These are phyloP conservation scores for Colletotrichum liaoningense DNA, from an alignment of 2,329 filamentous ascomycete species.

Conservation along the genomic window DNA sequence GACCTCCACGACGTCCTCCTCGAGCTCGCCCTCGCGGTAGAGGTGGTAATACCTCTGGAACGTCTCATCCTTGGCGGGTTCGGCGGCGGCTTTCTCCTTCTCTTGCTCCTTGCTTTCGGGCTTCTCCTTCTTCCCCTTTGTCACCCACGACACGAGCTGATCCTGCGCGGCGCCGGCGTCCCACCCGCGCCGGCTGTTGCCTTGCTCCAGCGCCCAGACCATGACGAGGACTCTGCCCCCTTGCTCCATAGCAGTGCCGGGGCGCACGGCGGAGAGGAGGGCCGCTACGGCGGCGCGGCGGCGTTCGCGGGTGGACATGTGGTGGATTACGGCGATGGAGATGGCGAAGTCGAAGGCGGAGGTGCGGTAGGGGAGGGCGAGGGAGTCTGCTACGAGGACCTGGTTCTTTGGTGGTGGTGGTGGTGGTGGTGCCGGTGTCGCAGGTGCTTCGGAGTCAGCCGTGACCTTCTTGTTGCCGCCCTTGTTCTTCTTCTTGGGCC, in stretches of 20 bases:
- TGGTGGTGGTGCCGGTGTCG: background rate
- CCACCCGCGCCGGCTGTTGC: slow-evolving; percentile 88
- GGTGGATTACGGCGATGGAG: slow-evolving; percentile 93
- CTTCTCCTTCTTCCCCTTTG: slow-evolving; percentile 54
- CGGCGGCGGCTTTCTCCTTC: background rate
- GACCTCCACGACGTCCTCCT: slow-evolving; percentile 78
- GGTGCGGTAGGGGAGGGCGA: slow-evolving; percentile 82
- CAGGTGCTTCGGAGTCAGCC: background rate
- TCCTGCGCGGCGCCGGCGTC: slow-evolving; percentile 86
- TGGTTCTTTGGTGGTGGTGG: slow-evolving; percentile 48
- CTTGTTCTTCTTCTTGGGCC: slow-evolving; percentile 23
- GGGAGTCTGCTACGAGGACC: slow-evolving; percentile 82
- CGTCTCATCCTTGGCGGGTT: slow-evolving; percentile 50
- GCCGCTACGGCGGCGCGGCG: slow-evolving; percentile 78
- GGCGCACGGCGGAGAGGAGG: slow-evolving; percentile 75
- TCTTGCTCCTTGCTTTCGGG: background rate
- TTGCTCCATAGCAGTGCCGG: slow-evolving; percentile 49
- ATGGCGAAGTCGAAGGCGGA: slow-evolving; percentile 82
- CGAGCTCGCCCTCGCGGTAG: slow-evolving; percentile 87
- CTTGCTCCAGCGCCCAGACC: slow-evolving; percentile 96
- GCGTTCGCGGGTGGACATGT: slow-evolving; percentile 82
- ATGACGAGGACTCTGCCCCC: slow-evolving; percentile 81
- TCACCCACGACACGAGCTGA: slow-evolving; percentile 95
- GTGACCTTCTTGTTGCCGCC: slow-evolving; percentile 8
- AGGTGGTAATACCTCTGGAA: slow-evolving; percentile 96